Conservation (phyloP, 768 basidiomycete genomes). For the Rhodotorula diobovata region DNA sequence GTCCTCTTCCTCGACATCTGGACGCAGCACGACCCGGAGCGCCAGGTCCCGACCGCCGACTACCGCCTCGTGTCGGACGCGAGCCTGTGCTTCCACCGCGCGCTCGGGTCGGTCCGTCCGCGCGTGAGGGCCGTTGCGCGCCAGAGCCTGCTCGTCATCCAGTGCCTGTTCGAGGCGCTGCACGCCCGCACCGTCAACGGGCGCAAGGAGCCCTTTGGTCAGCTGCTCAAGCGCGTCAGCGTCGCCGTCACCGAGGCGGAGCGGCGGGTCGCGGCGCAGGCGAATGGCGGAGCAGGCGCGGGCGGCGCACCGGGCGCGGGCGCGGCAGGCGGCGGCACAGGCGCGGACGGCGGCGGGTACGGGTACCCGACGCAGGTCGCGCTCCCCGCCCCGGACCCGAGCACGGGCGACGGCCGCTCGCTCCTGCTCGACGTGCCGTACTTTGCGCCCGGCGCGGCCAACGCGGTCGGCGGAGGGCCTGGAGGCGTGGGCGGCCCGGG, state of each 20-base stretch:
- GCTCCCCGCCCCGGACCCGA: neutral
- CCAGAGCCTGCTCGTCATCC: constrained; percentile 26
- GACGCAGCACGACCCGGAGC: constrained; percentile 19
- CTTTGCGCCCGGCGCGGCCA: neutral
- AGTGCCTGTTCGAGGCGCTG: constrained; percentile 31
- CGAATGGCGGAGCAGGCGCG: too few relatives aligned
- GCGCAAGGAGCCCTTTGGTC: constrained; percentile 14
- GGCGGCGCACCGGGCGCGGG: neutral
- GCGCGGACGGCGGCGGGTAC: too few relatives aligned
- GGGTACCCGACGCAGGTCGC: neutral
- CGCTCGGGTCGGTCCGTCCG: constrained; percentile 11
- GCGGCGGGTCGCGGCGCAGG: constrained; percentile 7
- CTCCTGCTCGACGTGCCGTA: constrained; percentile 4
- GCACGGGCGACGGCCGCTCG: neutral
- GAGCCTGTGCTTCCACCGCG: constrained; percentile 20
- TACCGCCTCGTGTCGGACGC: constrained; percentile 30
- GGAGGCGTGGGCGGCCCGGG: too few relatives aligned
- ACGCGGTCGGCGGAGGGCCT: neutral
- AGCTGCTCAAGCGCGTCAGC: constrained; percentile 27
- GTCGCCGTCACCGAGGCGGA: constrained; percentile 21
- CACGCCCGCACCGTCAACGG: neutral
- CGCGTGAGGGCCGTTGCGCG: constrained; percentile 27
- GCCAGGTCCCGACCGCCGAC: constrained; percentile 3
- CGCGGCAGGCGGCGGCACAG: neutral
- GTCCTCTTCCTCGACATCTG: constrained; percentile 26